Base-by-base conservation (phyloP, 2,329 filamentous ascomycete genomes). In the Clarireedia homoeocarpa region DNA sequence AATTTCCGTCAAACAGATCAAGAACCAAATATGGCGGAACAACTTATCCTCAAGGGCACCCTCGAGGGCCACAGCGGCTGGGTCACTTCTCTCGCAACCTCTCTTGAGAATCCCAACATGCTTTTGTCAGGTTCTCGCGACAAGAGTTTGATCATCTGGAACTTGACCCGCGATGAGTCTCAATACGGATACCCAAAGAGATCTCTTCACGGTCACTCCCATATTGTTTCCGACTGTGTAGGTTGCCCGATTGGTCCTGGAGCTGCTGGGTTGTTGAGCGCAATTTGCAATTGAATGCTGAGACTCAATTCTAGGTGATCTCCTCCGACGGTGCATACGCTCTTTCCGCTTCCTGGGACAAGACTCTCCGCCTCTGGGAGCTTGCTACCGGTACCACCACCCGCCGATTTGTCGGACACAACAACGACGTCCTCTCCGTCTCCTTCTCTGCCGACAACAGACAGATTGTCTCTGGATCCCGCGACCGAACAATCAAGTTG, bases 201-300 rank as follows among this genome's bases (percentile, higher is more conserved):
- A 80, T 95, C 90, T 74, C 91, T 99, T 69, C 87, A 95, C 81
- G 94, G 94, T 73, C 94, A 99, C 85, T 96, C 91, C 66, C 94
- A 99, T 87, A 99, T 99, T 77, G 91, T 99, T 75, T 97, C 94
- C 77, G 94, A 99, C 88, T 97, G 94, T 81, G 94, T 95, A 94
- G 71, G 89, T 88, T 73, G 60, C 38, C 51, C 36, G 51, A 56
- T 62, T 59, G 53, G 46, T 50, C 36, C 44, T 34, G 30, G 26
- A 40, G 9, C 27, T 51, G 39, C 34, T 58, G 56, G 36, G 14
- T 23, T 20, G 38, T 26, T 57, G 46, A 42, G 55, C 45, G 46
- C 48, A 54, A 39, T 36, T 50, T 60, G 59, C 65, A 65, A 59
- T 65, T 63, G 42, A 55, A 58, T 63, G 68, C 73, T 75, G 70